Evolutionary conservation across 2,329 filamentous ascomycete genomes (phyloP), one percentile per base, ranked within the genome.

Genomic region (Ophiognomonia clavigignenti-juglandacearum): DNA sequence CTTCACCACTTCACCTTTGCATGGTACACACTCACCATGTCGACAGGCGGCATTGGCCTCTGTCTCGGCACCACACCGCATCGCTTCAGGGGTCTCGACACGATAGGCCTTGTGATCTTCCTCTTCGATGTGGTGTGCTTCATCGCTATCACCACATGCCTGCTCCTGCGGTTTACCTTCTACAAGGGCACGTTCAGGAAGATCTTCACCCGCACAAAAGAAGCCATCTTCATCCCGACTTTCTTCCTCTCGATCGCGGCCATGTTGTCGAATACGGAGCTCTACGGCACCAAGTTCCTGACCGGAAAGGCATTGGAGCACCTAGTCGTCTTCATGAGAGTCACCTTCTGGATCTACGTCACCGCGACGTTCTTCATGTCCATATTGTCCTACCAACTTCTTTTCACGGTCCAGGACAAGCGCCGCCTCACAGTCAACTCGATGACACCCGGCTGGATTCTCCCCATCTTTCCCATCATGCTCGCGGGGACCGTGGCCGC

Each of bases 391-490:
- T 84, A 83, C 63, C 75, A 75, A 37, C 69, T 75, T 54, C 64
- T 83, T 37, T 83, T 82, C 57, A 68, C 71, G 29, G 65, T 69
- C 48, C 59, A 62, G 50, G 45, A 66, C 65, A 56, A 69, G 62
- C 46, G 76, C 69, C 57, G 68, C 66, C 47, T 70, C 73, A 43
- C 71, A 5, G 45, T 60, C 20, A 47, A 73, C 44, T 70, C 71
- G 51, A 79, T 82, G 69, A 80, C 78, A 57, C 81, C 80, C 0
- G 75, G 74, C 0, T 82, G 80, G 78, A 75, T 82, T 49, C 66
- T 84, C 18, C 79, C 79, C 5, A 75, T 81, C 48, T 84, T 82
- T 60, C 80, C 80, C 7, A 65, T 79, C 56, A 83, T 84, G 80
- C 70, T 84, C 19, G 70, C 73, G 16, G 80, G 80, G 19, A 83